phyloP scores from a whole-genome alignment of 257 asterid species.

The Penstemon eatonii region DNA sequence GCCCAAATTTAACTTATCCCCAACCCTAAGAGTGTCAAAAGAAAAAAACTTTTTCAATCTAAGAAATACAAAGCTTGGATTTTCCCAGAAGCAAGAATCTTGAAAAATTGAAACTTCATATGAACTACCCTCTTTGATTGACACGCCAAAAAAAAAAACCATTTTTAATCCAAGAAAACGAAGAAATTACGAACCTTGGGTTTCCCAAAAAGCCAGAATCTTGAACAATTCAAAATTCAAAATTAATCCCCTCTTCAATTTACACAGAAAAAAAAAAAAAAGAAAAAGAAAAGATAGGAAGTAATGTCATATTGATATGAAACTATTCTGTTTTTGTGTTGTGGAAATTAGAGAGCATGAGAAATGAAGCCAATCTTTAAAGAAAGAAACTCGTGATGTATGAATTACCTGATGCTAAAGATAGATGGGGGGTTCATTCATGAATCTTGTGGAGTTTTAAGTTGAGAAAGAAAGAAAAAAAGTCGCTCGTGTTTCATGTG shows the following conservation, averaged over 20 bases:
- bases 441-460: slow-evolving; percentile 27
- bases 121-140: too few relatives aligned
- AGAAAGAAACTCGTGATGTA: background rate
- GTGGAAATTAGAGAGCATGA: background rate
- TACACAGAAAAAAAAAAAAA: background rate
- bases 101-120: background rate
- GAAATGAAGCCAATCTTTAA: slow-evolving; percentile 6
- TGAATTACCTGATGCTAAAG: slow-evolving; percentile 22
- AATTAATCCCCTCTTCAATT: background rate
- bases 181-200: background rate
- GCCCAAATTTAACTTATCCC: background rate
- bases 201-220: slow-evolving; percentile 14
- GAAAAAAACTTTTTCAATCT: background rate
- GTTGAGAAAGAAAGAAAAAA: background rate
- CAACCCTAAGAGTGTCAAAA: background rate
- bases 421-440: slow-evolving; percentile 4
- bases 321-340: background rate
- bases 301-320: background rate
- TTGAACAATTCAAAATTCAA: background rate
- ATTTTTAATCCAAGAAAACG: too few relatives aligned
- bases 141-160: too few relatives aligned
- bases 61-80: background rate
- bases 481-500: slow-evolving; percentile 39
- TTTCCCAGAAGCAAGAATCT: slow-evolving; percentile 19
- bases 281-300: background rate